Percentiles rank a stretch among this genome's conserved stretches.
Evolutionary conservation across 208 protist species (phyloP).

Genomic region (Phytomonas sp.): DNA sequence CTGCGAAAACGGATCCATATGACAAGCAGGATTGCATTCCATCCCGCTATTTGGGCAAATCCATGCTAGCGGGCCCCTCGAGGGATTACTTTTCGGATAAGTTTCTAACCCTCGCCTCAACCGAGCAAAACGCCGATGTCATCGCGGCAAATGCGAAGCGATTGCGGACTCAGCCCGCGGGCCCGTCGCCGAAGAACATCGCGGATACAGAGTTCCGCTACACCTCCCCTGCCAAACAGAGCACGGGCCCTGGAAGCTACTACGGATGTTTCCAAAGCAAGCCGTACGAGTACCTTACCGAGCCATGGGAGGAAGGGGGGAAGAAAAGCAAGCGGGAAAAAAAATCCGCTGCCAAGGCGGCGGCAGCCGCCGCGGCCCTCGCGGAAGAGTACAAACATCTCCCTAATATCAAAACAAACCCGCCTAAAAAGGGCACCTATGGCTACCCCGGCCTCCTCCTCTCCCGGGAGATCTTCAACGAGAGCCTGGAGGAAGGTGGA

Average conservation of each 20-base stretch:
- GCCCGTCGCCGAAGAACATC: slow-evolving; percentile 21
- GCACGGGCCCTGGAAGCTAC: slow-evolving; percentile 80
- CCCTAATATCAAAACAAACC: slow-evolving; percentile 78
- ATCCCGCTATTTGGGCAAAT: slow-evolving; percentile 74
- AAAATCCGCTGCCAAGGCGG: background rate
- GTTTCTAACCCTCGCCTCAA: slow-evolving; percentile 70
- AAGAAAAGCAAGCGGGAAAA: slow-evolving; percentile 32
- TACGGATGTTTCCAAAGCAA: slow-evolving; percentile 73
- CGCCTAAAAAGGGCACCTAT: slow-evolving; percentile 78
- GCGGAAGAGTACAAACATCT: slow-evolving; percentile 24
- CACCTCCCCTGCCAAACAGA: slow-evolving; percentile 56
- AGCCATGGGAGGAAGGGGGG: slow-evolving; percentile 38
- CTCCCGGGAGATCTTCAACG: slow-evolving; percentile 50
- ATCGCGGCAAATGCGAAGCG: slow-evolving; percentile 40
- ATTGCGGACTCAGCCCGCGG: slow-evolving; percentile 22
- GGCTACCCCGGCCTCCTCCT: slow-evolving; percentile 61
- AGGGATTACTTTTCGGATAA: slow-evolving; percentile 66
- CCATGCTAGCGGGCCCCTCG: slow-evolving; percentile 32
- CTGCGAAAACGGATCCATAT: slow-evolving; percentile 71
- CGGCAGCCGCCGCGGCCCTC: background rate
- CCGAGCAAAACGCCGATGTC: slow-evolving; percentile 58
- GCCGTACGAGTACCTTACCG: slow-evolving; percentile 70
- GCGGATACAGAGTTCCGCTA: slow-evolving; percentile 60
- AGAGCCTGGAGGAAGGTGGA: slow-evolving; percentile 38
- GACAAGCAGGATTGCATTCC: slow-evolving; percentile 75